A percentile compares a stretch with the other conserved stretches of the same genome.
Evolutionary conservation across 2,329 filamentous ascomycete species (phyloP).

Genomic region (Aspergillus sojae): DNA sequence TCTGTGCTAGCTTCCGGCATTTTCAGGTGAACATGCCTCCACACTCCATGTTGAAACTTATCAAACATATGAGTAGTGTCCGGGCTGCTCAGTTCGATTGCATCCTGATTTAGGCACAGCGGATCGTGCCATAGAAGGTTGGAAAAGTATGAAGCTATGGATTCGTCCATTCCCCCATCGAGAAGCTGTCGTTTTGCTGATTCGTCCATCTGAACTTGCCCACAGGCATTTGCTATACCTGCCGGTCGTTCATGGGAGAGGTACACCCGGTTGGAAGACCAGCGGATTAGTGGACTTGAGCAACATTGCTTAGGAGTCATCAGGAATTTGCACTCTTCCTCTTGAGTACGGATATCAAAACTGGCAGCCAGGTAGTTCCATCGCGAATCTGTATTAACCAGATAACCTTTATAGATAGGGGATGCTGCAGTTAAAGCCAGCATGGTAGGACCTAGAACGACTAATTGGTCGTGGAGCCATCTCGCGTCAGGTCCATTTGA

Average conservation of each 20-base stretch:
- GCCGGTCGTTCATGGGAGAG: slow-evolving; percentile 69
- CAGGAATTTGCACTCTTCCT: neutral
- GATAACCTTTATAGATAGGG: slow-evolving; percentile 21
- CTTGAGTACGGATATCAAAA: slow-evolving; percentile 17
- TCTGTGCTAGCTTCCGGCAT: slow-evolving; percentile 69
- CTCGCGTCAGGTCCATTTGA: slow-evolving; percentile 19
- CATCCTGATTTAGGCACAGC: slow-evolving; percentile 16
- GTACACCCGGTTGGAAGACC: slow-evolving; percentile 60
- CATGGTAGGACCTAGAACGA: slow-evolving; percentile 19
- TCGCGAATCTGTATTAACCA: slow-evolving; percentile 22
- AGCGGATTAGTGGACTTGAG: neutral
- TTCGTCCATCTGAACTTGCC: neutral
- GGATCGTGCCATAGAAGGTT: slow-evolving; percentile 17
- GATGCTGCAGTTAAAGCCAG: slow-evolving; percentile 24
- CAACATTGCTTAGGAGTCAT: neutral
- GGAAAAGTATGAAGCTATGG: slow-evolving; percentile 21
- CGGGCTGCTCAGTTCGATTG: slow-evolving; percentile 13
- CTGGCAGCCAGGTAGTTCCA: slow-evolving; percentile 19
- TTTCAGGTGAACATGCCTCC: slow-evolving; percentile 23
- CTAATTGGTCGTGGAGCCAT: slow-evolving; percentile 24
- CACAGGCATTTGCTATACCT: neutral
- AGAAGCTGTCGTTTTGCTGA: slow-evolving; percentile 14
- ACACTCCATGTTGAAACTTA: slow-evolving; percentile 20
- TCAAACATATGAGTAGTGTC: slow-evolving; percentile 18
- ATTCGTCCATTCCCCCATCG: slow-evolving; percentile 24